Conservation (phyloP, 1,284 basidiomycete species). For the Golubevia pallescens region DNA sequence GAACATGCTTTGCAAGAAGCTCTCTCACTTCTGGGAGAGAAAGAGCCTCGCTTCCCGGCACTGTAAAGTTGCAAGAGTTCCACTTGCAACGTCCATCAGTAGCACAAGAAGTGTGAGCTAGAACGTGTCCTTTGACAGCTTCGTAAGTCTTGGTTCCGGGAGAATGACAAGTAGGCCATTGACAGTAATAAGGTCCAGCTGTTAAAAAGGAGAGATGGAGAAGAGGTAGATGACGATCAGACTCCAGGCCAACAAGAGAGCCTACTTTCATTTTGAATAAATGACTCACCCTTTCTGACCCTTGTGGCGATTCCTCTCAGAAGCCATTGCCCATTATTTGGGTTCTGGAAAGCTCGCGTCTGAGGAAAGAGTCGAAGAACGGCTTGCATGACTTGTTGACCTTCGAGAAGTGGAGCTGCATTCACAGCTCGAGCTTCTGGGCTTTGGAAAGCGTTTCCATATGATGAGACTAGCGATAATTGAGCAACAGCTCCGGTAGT, state of each 20-base stretch:
- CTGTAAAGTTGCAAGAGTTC: slow-evolving; percentile 30
- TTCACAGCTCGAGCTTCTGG: too few species aligned
- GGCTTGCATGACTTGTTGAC: not conserved
- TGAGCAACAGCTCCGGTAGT: too few species aligned
- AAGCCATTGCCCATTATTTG: not conserved
- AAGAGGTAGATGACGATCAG: not conserved
- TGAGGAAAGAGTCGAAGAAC: not conserved
- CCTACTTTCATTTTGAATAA: not conserved
- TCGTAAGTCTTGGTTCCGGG: slow-evolving; percentile 23
- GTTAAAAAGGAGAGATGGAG: not conserved
- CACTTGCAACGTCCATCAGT: slow-evolving; percentile 41
- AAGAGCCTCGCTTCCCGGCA: slow-evolving; percentile 6
- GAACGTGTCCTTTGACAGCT: slow-evolving; percentile 32
- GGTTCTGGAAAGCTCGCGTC: not conserved
- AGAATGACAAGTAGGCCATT: slow-evolving; percentile 39
- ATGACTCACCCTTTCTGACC: not conserved
- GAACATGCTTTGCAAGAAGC: slow-evolving; percentile 22
- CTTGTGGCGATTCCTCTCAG: not conserved
- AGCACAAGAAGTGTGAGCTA: slow-evolving; percentile 26
- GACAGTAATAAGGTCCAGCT: slow-evolving; percentile 20
- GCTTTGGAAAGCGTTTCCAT: too few species aligned
- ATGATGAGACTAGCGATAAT: too few species aligned
- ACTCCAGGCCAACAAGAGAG: too few species aligned
- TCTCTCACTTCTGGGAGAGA: slow-evolving; percentile 9
- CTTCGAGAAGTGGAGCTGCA: too few species aligned